Base-by-base conservation (phyloP, 495 filamentous ascomycete genomes). In the Hamigera avellanea region DNA sequence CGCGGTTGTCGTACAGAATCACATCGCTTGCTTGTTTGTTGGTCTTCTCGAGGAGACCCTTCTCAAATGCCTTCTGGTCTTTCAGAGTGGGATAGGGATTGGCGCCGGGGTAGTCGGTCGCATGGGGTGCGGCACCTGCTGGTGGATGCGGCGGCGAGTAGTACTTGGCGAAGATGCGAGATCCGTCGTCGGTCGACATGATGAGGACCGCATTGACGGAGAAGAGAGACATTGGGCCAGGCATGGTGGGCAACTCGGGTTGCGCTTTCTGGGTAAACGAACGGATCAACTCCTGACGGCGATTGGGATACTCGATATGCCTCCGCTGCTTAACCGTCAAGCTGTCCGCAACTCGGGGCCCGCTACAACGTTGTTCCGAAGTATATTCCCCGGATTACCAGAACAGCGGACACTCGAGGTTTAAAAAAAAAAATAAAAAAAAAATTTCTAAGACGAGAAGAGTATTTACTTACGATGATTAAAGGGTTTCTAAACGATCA, bases 11-110 rank as follows among this genome's bases (percentile, higher is more conserved):
- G 65, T 93, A 96, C 33, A 96, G 75, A 37, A 98, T 93, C 48
- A 98, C 86, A 63, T 98, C 91, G 37, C 80, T 83, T 16, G 76
- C 83, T 51, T 88, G 84, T 68, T 98, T 98, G 45, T 83, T 86
- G 12, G 91, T 98, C 73, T 98, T 98, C 42, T 91, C 85, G 30
- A 95, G 64, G 16, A 98, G 73, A 10, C 86, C 91, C 66, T 95
- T 95, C 61, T 98, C 91, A 54, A 98, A 98, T 5, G 82, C 73
- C 49, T 86, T 91, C 59, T 98, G 91, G 41, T 89, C 79, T 58
- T 94, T 94, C 25, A 93, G 56, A 26, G 83, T 84, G 14, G 86
- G 77, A 64, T 95, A 96, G 28, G 93, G 86, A 53, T 83, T 83
- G 42, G 71, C 64, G 45, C 74, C 75, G 15, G 74, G 74, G 56